Conservation (phyloP, 305 asterid genomes). For the Fraxinus floribunda region DNA sequence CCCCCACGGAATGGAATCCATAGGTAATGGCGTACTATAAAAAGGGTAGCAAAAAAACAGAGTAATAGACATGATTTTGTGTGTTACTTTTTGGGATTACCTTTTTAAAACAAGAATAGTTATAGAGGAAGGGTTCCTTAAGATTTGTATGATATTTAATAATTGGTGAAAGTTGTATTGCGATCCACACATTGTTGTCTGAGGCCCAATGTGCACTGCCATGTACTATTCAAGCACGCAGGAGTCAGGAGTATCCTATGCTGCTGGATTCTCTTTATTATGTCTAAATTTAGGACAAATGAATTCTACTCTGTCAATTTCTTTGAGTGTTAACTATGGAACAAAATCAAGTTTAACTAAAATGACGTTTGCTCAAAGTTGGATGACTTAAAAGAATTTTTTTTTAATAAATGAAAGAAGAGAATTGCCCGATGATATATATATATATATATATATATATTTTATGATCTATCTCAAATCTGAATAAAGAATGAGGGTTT, state of each 20-base stretch:
- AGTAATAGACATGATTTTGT: not conserved
- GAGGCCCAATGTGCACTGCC: conserved; percentile 38
- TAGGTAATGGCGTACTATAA: not conserved
- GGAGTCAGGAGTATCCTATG: conserved; percentile 44
- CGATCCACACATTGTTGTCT: conserved; percentile 39
- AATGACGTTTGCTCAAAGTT: not conserved
- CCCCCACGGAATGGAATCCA: not conserved
- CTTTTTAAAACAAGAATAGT: not conserved
- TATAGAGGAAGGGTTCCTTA: not conserved
- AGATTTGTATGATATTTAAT: conserved; percentile 20
- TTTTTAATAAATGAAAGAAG: not conserved
- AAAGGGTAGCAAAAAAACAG: not conserved
- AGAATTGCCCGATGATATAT: not conserved
- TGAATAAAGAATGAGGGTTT: not conserved
- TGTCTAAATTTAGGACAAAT: not conserved
- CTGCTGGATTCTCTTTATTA: not conserved
- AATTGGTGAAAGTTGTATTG: conserved; percentile 25
- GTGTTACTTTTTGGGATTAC: not conserved
- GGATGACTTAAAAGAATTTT: not conserved
- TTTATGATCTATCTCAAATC: not conserved
- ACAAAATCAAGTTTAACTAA: not conserved
- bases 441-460: no score
- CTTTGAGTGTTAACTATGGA: not conserved
- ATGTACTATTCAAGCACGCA: conserved; percentile 28
- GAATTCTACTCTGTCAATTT: not conserved